Conservation (phyloP, 345 rosid species). For the Dipteronia dyeriana region DNA sequence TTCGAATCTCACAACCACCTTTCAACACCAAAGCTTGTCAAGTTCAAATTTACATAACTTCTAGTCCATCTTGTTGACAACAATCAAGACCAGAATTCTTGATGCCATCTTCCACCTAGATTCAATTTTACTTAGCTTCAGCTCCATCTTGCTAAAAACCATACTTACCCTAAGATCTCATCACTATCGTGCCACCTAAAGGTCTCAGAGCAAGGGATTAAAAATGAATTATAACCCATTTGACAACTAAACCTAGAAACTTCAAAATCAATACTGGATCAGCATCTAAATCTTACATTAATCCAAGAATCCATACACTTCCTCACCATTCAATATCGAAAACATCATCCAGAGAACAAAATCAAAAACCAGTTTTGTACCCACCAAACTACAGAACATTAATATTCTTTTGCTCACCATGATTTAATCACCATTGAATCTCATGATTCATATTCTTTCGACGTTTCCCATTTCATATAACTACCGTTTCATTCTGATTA, state of each 20-base stretch:
- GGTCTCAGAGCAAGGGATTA: too few species aligned
- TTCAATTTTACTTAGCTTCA: not conserved
- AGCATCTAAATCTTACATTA: not conserved
- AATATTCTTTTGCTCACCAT: not conserved
- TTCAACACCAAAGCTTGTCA: not conserved
- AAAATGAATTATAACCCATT: not conserved
- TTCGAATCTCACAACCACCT: not conserved
- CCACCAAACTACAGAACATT: conserved; percentile 11
- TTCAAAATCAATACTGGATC: conserved; percentile 3
- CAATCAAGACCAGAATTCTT: not conserved
- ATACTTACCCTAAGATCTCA: not conserved
- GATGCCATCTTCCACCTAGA: not conserved
- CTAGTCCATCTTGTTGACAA: not conserved
- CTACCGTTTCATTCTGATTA: not conserved
- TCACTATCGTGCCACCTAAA: not conserved
- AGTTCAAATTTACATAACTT: not conserved
- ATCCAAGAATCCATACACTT: not conserved
- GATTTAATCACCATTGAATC: not conserved
- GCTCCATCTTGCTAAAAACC: not conserved
- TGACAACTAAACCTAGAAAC: not conserved
- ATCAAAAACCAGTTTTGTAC: not conserved
- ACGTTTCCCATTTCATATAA: not conserved
- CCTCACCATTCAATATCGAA: not conserved
- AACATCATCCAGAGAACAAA: not conserved
- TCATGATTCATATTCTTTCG: not conserved